Base-by-base conservation (phyloP, 192 early-diverging fungal species). In the Coemansia sp. region DNA sequence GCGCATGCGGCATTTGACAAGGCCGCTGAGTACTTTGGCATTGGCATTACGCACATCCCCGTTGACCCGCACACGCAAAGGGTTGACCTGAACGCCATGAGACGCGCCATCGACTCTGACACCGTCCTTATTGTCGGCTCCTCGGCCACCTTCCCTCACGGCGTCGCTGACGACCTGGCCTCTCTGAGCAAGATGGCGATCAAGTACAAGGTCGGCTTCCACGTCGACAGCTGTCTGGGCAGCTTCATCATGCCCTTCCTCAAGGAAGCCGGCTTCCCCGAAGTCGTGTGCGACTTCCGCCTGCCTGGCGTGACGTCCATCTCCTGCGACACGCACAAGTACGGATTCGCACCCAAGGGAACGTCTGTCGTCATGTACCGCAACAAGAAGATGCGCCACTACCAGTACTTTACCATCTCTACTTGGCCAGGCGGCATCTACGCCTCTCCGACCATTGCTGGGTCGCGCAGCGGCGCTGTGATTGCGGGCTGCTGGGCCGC, bases 291-390 rank as follows among this genome's bases (percentile, higher is more conserved):
- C 74, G 97, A 99, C 72, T 96, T 97, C 83, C 83, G 95, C 42
- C 80, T 97, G 15, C 87, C 90, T 6, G 95, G 95, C 38, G 94
- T 99, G 20, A 99, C 96, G 0, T 92, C 94, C 36, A 96, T 99
- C 65, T 96, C 94, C 7, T 93, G 92, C 71, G 97, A 99, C 82
- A 94, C 96, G 0, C 97, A 99, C 89, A 99, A 99, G 85, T 98
- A 98, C 68, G 96, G 96, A 24, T 98, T 98, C 79, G 96, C 96
- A 1, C 95, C 97, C 43, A 99, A 99, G 87, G 97, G 97, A n/a
- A 92, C 92, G 6, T 94, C 92, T 6, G 92, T 97, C 15, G 87
- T 97, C 62, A 94, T 97, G 95, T 99, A 97, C 76, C 84, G 86
- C 29, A 77, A 75, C 78, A 89, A 89, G 70, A 82, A 83, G 43